These are phyloP conservation scores for Ceratocystis harringtonii DNA, from an alignment of 2,329 filamentous ascomycete species.

Conservation along the genomic window DNA sequence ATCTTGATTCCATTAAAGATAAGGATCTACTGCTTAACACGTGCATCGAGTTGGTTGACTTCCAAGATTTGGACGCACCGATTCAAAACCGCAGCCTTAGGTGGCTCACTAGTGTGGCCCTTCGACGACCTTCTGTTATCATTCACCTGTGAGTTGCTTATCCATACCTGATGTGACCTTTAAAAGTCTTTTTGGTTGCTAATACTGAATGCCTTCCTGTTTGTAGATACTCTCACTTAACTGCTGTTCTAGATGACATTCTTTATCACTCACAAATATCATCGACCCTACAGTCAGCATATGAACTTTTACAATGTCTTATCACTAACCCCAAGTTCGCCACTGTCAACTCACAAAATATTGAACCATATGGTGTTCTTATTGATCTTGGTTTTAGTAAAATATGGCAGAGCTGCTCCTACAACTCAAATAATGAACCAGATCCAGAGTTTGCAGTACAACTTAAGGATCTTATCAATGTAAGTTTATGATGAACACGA, in stretches of 20 bases:
- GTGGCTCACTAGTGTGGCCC: conserved; percentile 45
- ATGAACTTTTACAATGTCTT: conserved; percentile 43
- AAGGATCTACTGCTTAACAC: conserved; percentile 48
- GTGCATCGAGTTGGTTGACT: conserved; percentile 50
- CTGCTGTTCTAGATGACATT: conserved; percentile 44
- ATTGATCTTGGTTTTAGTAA: conserved; percentile 49
- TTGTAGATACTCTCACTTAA: conserved; percentile 39
- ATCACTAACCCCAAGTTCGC: conserved; percentile 38
- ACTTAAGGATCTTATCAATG: conserved; percentile 45
- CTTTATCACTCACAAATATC: conserved; percentile 49
- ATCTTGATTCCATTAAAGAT: conserved; percentile 37
- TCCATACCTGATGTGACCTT: too few relatives aligned
- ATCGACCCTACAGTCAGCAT: conserved; percentile 43
- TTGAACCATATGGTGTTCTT: conserved; percentile 38
- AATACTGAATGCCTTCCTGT: conserved; percentile 6
- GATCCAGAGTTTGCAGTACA: conserved; percentile 35
- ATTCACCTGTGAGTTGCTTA: conserved; percentile 37
- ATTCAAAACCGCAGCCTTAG: conserved; percentile 43
- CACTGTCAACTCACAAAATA: conserved; percentile 32
- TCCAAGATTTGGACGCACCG: conserved; percentile 47
- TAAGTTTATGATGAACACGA: conserved; percentile 7
- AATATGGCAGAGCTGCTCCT: conserved; percentile 43
- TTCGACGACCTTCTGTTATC: conserved; percentile 40
- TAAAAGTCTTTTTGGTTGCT: conserved; percentile 17
- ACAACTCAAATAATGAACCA: conserved; percentile 34